Percentiles rank a stretch among this genome's conserved stretches.
Conservation (phyloP, 2,329 filamentous ascomycete species). For the Pestalotiopsis sp. region DNA sequence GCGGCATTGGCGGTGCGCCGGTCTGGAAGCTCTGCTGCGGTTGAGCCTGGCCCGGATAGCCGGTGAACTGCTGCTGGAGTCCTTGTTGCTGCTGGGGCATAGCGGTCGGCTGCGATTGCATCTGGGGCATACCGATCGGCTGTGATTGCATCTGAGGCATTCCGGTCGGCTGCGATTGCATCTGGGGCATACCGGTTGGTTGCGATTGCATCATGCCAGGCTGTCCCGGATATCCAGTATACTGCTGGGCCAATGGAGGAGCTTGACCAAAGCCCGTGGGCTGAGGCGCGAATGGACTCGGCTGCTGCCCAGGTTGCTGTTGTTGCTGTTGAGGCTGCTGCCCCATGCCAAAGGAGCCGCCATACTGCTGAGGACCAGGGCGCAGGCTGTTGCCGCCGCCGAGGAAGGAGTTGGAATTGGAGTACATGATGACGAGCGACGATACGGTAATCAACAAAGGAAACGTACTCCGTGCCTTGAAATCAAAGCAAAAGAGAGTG, state of each 20-base stretch:
- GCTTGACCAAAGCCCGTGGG: constrained; percentile 60
- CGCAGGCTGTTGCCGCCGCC: constrained; percentile 76
- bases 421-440: constrained; percentile 67
- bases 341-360: constrained; percentile 48
- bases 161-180: constrained; percentile 14
- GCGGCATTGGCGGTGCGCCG: constrained; percentile 58
- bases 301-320: constrained; percentile 50
- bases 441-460: not conserved
- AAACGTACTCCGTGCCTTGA: constrained; percentile 13
- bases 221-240: constrained; percentile 58
- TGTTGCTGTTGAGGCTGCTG: constrained; percentile 36
- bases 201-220: constrained; percentile 50
- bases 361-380: constrained; percentile 63
- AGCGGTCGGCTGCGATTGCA: constrained; percentile 51
- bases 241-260: constrained; percentile 56
- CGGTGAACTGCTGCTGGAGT: constrained; percentile 49
- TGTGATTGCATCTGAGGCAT: constrained; percentile 33
- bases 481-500: constrained; percentile 5
- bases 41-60: constrained; percentile 41
- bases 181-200: constrained; percentile 52
- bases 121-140: constrained; percentile 29
- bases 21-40: constrained; percentile 64
- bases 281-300: constrained; percentile 56
- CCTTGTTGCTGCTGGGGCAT: constrained; percentile 47
- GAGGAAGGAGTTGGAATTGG: constrained; percentile 82